Percentiles rank a stretch among this genome's conserved stretches.
These are phyloP conservation scores for Cyclotella choctawhatcheeana DNA, from an alignment of 108 stramenopile species.

Conservation along the genomic window DNA sequence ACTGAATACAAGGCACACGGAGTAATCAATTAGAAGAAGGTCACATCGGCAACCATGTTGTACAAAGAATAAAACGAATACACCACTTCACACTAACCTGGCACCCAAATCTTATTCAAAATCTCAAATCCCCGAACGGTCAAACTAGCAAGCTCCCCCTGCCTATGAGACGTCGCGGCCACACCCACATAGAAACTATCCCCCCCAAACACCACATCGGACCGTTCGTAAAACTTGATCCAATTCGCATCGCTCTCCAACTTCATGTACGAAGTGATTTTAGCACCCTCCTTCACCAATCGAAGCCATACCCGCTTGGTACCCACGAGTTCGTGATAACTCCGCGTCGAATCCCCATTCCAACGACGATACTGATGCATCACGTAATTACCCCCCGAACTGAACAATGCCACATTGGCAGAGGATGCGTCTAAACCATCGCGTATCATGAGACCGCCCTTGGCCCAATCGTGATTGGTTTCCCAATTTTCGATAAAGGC, in stretches of 20 bases:
- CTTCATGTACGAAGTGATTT: slow-evolving; percentile 22
- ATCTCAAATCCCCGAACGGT: slow-evolving; percentile 17
- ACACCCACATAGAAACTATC: slow-evolving; percentile 19
- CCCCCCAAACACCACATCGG: slow-evolving; percentile 1
- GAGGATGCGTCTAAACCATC: slow-evolving; percentile 9
- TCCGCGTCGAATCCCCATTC: neutral
- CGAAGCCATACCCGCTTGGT: slow-evolving; percentile 30
- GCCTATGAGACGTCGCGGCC: slow-evolving; percentile 12
- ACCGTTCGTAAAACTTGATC: neutral
- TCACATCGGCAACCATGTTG: too few species aligned
- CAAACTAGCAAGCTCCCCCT: slow-evolving; percentile 16
- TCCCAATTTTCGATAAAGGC: neutral
- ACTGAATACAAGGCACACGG: too few species aligned
- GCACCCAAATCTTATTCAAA: slow-evolving; percentile 5
- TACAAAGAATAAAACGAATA: too few species aligned
- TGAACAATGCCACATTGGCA: too few species aligned
- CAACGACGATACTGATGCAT: neutral
- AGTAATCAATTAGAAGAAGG: too few species aligned
- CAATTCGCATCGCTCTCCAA: neutral
- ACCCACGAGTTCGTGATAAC: neutral
- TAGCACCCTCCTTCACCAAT: slow-evolving; percentile 24
- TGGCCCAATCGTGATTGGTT: slow-evolving; percentile 11
- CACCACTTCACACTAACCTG: too few species aligned
- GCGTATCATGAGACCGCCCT: slow-evolving; percentile 32
- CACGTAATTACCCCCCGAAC: too few species aligned